Conservation (phyloP, 2,329 filamentous ascomycete genomes). For the Lachnellula occidentalis region DNA sequence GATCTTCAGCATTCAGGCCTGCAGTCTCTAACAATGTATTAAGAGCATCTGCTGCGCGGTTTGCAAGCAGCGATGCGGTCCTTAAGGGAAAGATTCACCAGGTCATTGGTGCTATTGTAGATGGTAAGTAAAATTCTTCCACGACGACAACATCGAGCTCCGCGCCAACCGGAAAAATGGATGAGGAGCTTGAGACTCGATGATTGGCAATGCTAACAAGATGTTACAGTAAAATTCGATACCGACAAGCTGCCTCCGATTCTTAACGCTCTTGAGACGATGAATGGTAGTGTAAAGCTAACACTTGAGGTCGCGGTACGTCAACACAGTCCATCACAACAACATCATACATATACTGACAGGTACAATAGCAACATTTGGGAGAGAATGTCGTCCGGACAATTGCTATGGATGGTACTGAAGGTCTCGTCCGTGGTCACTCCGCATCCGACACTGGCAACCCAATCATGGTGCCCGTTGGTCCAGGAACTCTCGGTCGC, state of each 20-base stretch:
- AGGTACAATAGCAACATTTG: slow-evolving; percentile 78
- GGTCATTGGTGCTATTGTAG: slow-evolving; percentile 98
- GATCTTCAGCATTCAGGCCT: slow-evolving; percentile 53
- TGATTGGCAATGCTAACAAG: slow-evolving; percentile 29
- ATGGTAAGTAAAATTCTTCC: slow-evolving; percentile 64
- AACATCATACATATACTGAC: slow-evolving; percentile 33
- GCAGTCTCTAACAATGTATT: slow-evolving; percentile 46
- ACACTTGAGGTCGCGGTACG: slow-evolving; percentile 94
- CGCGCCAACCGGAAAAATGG: slow-evolving; percentile 10
- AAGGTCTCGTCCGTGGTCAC: slow-evolving; percentile 95
- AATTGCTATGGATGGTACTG: slow-evolving; percentile 99
- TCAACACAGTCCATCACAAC: slow-evolving; percentile 18
- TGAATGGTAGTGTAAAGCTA: slow-evolving; percentile 90
- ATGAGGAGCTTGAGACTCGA: slow-evolving; percentile 12
- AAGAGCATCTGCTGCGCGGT: slow-evolving; percentile 43
- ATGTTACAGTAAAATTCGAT: slow-evolving; percentile 85
- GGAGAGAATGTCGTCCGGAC: slow-evolving; percentile 98
- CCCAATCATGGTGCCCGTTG: slow-evolving; percentile 96
- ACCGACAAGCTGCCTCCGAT: slow-evolving; percentile 88
- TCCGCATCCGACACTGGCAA: slow-evolving; percentile 81
- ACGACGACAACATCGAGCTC: slow-evolving; percentile 22
- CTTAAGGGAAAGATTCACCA: slow-evolving; percentile 66
- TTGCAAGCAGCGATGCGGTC: slow-evolving; percentile 49
- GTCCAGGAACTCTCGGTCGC: slow-evolving; percentile 87
- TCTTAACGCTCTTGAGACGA: slow-evolving; percentile 91